Evolutionary conservation across 2,329 filamentous ascomycete species (phyloP).

Genomic region (Colletotrichum sublineola): DNA sequence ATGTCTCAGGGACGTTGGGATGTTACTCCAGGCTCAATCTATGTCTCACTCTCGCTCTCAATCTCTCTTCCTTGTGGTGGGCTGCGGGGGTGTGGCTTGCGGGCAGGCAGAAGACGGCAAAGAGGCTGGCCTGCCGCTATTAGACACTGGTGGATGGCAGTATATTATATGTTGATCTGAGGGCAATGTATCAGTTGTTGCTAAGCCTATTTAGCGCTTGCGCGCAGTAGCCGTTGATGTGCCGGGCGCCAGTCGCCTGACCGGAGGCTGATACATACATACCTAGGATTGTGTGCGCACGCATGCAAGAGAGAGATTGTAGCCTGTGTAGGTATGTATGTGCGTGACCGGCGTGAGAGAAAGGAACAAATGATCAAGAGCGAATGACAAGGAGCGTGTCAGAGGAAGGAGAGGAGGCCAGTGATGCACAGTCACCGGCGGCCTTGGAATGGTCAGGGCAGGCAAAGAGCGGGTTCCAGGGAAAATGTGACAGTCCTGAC

Average conservation of each 20-base stretch:
- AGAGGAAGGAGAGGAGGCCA: slow-evolving; percentile 14
- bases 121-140: background rate
- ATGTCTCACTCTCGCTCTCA: background rate
- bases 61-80: background rate
- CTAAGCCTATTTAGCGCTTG: slow-evolving; percentile 19
- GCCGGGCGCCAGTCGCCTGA: slow-evolving; percentile 6
- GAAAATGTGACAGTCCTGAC: background rate
- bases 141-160: background rate
- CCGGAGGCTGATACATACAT: background rate
- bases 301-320: background rate
- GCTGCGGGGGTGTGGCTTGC: background rate
- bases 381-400: slow-evolving; percentile 30
- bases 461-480: slow-evolving; percentile 27
- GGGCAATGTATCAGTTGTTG: slow-evolving; percentile 4
- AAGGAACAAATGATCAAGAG: background rate
- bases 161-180: background rate
- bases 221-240: background rate
- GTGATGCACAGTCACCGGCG: slow-evolving; percentile 16
- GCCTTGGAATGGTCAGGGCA: slow-evolving; percentile 31
- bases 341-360: background rate
- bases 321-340: background rate
- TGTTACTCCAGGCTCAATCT: background rate
- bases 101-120: no score
- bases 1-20: background rate
- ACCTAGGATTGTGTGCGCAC: background rate